Conservation (phyloP, 2,329 filamentous ascomycete genomes). For the Byssoonygena ceratinophila region DNA sequence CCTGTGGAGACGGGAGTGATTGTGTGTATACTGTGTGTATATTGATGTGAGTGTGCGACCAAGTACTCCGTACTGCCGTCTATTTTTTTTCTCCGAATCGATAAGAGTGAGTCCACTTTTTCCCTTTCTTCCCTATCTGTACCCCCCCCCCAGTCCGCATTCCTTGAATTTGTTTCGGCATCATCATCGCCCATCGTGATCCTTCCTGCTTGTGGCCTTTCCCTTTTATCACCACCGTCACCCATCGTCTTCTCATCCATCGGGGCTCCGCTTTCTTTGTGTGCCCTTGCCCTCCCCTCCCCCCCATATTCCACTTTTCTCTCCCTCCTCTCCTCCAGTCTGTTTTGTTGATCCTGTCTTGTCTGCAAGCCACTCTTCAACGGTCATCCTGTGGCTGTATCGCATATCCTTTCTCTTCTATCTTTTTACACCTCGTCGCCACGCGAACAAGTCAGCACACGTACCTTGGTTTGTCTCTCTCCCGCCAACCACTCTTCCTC, state of each 20-base stretch:
- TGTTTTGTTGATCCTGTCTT: conserved; percentile 9
- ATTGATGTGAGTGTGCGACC: not conserved
- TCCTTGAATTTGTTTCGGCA: not conserved
- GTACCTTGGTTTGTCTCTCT: not conserved
- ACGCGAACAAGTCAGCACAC: conserved; percentile 7
- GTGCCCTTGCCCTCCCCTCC: not conserved
- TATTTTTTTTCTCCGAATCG: conserved; percentile 7
- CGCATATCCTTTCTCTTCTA: not conserved
- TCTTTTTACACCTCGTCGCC: not conserved
- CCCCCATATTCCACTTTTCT: not conserved
- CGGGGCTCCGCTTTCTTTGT: conserved; percentile 2
- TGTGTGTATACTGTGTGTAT: not conserved
- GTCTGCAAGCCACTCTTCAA: conserved; percentile 7
- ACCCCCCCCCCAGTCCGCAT: not conserved
- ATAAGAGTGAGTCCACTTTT: conserved; percentile 8
- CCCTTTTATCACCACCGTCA: not conserved
- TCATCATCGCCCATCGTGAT: not conserved
- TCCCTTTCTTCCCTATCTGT: not conserved
- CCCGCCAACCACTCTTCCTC: not conserved
- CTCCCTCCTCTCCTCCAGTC: not conserved
- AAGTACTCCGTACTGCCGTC: not conserved
- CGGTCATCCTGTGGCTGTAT: conserved; percentile 5
- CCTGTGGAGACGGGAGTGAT: too few relatives aligned
- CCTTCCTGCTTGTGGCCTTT: not conserved
- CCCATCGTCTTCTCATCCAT: not conserved